Base-by-base conservation (phyloP, 305 asterid species). In the Fraxinus paxiana region DNA sequence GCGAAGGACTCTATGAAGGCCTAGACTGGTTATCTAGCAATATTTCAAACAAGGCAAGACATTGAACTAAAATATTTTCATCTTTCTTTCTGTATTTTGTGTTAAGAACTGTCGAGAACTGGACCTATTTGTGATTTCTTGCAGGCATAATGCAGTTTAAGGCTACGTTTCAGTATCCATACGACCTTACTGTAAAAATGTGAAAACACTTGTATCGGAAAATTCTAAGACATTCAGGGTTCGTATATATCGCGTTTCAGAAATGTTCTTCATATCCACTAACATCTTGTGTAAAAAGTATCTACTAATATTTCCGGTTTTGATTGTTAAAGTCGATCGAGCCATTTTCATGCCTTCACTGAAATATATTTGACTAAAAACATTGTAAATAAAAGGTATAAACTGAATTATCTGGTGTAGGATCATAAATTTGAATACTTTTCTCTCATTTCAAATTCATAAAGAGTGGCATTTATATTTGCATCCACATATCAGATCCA, bases 1-100 rank as follows among this genome's bases (percentile, higher is more conserved):
- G 92, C 0, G 87, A 85, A 73, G 91, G 92, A 82, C 91, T 89
- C 51, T 85, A 86, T 74, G 92, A 89, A 88, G 92, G 91, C 48
- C 89, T 88, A 61, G 89, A 87, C 79, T 89, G 92, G 91, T 75
- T 89, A 70, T 86, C 88, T 41, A 81, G 59, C 82, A 85, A 85
- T 80, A 84, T 87, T 35, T 74, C 88, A 17, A 73, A 67, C 77
- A 87, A 86, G 90, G 88, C 54, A 81, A 87, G 77, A 56, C 48
- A 37, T 61, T 43, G 6, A 48, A 12, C 33, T 54, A 2, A 54
- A 6, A 17, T 54, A 54, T 17, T n/a, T 5, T 5, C 63, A 17
- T 17, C 24, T 17, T 54, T 54, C 63, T 54, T 17, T 17, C 24
- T 54, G 63, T 6, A 54, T 15, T 73, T 24, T 22, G 20, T 38